Evolutionary conservation across 768 basidiomycete species (phyloP).

Genomic region (Panaeolus cyanescens): DNA sequence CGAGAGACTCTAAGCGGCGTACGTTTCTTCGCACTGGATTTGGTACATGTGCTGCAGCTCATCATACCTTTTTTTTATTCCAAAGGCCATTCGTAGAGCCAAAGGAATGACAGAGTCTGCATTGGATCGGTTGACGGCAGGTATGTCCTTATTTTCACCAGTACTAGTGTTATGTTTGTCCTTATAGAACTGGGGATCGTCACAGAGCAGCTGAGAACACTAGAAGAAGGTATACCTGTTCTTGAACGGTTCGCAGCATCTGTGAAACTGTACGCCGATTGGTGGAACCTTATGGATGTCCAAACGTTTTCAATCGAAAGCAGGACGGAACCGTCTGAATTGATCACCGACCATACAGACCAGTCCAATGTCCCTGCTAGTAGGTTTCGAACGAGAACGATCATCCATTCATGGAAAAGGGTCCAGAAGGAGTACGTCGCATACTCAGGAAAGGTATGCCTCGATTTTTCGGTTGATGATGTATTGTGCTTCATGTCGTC

Average conservation of each 20-base stretch:
- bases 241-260: conserved; percentile 9
- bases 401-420: conserved; percentile 7
- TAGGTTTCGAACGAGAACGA: background rate
- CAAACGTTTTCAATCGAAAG: too few relatives aligned
- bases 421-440: conserved; percentile 6
- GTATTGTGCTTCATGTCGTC: background rate
- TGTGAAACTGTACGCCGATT: conserved; percentile 7
- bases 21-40: too few relatives aligned
- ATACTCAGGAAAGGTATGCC: conserved; percentile 7
- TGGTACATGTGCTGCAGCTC: background rate
- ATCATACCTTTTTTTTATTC: background rate
- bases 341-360: too few relatives aligned
- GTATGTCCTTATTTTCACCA: background rate
- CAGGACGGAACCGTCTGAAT: too few relatives aligned
- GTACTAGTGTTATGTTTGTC: background rate
- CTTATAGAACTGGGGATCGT: too few relatives aligned
- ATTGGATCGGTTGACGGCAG: background rate
- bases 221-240: conserved; percentile 5
- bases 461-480: background rate
- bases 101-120: background rate
- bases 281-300: conserved; percentile 11
- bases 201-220: background rate
- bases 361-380: too few relatives aligned
- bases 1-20: conserved; percentile 2
- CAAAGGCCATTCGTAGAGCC: background rate